A percentile compares a stretch with the other conserved stretches of the same genome.
These are phyloP conservation scores for Fusarium drepaniforme DNA, from an alignment of 2,329 filamentous ascomycete species.

Conservation along the genomic window DNA sequence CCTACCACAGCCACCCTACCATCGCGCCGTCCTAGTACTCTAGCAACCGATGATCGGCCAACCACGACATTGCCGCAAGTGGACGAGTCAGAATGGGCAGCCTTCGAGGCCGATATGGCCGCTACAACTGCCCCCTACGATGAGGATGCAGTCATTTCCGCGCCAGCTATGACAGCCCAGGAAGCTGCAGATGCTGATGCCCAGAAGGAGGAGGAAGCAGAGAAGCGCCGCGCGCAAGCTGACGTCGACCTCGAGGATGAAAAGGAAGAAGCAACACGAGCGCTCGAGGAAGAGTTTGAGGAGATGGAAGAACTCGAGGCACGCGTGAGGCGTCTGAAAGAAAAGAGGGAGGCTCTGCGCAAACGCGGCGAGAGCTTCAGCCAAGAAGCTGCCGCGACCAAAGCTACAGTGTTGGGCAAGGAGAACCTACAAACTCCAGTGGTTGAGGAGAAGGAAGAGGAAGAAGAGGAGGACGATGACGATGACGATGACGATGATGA, in stretches of 20 bases:
- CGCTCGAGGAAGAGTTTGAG: conserved; percentile 82
- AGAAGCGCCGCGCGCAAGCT: conserved; percentile 64
- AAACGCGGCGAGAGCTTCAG: conserved; percentile 51
- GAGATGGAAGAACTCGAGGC: conserved; percentile 85
- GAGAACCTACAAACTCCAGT: conserved; percentile 46
- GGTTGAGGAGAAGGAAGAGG: conserved; percentile 57
- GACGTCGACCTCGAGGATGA: conserved; percentile 73
- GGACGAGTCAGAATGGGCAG: conserved; percentile 87
- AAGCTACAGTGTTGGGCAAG: conserved; percentile 37
- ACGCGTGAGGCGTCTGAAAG: conserved; percentile 75
- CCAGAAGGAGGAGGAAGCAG: conserved; percentile 63
- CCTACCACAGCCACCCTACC: conserved; percentile 46
- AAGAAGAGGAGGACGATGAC: conserved; percentile 61
- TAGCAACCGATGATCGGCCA: conserved; percentile 34
- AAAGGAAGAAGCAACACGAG: conserved; percentile 79
- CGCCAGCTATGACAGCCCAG: conserved; percentile 74
- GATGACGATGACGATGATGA: conserved; percentile 61
- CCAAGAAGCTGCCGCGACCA: conserved; percentile 43
- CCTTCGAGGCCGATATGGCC: conserved; percentile 87
- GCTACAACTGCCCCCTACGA: conserved; percentile 52
- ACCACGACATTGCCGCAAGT: conserved; percentile 44
- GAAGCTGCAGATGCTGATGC: conserved; percentile 69
- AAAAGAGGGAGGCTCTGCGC: conserved; percentile 76
- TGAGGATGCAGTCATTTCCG: conserved; percentile 72
- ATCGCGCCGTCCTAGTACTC: conserved; percentile 43